Base-by-base conservation (phyloP, 495 filamentous ascomycete genomes). In the Glonium stellatum region DNA sequence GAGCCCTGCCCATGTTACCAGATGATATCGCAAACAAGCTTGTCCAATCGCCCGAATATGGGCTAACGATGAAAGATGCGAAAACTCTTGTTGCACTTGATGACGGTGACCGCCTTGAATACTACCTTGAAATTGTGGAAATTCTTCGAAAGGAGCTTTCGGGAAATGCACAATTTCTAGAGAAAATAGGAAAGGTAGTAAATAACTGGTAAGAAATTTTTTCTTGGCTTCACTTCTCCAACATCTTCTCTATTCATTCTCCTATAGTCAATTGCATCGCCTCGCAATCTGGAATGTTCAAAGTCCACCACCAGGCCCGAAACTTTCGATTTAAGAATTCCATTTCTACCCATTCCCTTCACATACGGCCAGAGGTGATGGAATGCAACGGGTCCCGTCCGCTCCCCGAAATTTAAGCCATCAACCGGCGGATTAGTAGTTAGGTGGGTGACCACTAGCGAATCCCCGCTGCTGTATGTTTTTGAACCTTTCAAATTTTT, bases 41-140 rank as follows among this genome's bases (percentile, higher is more conserved):
- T 13, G 77, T 79, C 11, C 56, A 72, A 3, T 70, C 76, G 0
- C 48, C 70, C 4, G 64, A 71, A 23, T 89, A 86, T 62, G 79
- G 80, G 4, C 76, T 99, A 13, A 85, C 82, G 0, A 64, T 84
- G n/a, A 95, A 95, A 69, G 95, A 99, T 67, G 91, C 93, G 19
- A 83, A 89, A 61, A 88, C 92, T 0, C 71, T 99, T 37, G 77
- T 91, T 50, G 73, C 80, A 35, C 79, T 95, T 4, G 89, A 97
- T 50, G 82, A 88, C 22, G 91, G 91, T 0, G 84, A 84, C 1
- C 81, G 93, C 18, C 72, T 92, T 12, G 87, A 96, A 59, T 93
- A 90, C 66, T 95, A 89, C 65, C 84, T 87, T 69, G 83, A 87
- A 18, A 84, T 91, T 67, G 46, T 72, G 68, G 13, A 68, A 68